Conservation (phyloP, 164 flowering plant genomes). For the Liriodendron chinense region DNA sequence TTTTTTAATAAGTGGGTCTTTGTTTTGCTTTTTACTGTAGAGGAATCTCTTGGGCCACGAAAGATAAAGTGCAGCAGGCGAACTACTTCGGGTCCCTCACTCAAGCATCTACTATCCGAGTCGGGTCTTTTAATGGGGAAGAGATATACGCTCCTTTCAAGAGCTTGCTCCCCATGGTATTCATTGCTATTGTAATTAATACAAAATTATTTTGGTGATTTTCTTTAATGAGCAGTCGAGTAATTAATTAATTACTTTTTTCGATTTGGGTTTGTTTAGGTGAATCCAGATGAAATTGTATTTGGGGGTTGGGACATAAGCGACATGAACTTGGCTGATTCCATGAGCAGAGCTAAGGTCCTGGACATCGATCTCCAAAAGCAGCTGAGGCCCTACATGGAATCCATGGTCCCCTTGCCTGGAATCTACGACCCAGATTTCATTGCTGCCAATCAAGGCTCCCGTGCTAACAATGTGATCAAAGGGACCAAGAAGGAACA, state of each 20-base stretch:
- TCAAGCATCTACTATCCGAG: slow-evolving; percentile 88
- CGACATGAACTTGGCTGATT: slow-evolving; percentile 89
- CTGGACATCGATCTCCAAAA: slow-evolving; percentile 92
- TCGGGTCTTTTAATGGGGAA: slow-evolving; percentile 96
- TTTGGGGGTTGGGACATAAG: slow-evolving; percentile 99
- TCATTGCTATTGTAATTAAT: background rate
- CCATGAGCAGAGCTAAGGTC: slow-evolving; percentile 95
- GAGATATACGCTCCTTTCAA: slow-evolving; percentile 98
- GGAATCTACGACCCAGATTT: slow-evolving; percentile 94
- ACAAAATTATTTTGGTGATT: background rate
- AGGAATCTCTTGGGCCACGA: slow-evolving; percentile 99
- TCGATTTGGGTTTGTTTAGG: slow-evolving; percentile 34
- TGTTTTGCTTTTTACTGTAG: slow-evolving; percentile 30
- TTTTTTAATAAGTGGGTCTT: background rate
- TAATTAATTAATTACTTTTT: background rate
- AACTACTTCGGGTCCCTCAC: slow-evolving; percentile 97
- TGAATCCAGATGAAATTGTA: slow-evolving; percentile 91
- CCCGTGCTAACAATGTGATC: slow-evolving; percentile 85
- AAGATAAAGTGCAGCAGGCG: slow-evolving; percentile 94
- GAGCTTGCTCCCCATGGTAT: slow-evolving; percentile 97
- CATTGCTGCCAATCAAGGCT: slow-evolving; percentile 94
- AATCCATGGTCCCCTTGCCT: slow-evolving; percentile 95
- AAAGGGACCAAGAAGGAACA: slow-evolving; percentile 95
- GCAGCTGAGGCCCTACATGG: slow-evolving; percentile 98
- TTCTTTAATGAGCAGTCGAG: background rate